Conservation (phyloP, 2,329 filamentous ascomycete species). For the Fusarium nurragi region DNA sequence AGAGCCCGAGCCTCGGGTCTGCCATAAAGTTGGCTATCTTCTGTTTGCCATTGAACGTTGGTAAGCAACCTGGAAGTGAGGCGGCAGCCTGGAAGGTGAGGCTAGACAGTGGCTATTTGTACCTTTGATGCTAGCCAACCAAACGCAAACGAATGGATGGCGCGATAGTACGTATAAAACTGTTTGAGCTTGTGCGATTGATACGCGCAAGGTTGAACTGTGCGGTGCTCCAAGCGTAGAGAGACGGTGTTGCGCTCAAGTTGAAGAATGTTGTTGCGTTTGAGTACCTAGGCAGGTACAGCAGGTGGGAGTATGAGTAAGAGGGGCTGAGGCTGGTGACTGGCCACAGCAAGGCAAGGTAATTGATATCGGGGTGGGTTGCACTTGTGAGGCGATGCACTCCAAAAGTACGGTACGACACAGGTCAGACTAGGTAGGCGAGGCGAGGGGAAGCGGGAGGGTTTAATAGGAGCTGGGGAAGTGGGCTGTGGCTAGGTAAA, state of each 20-base stretch:
- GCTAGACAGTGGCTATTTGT: conserved; percentile 28
- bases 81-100: conserved; percentile 21
- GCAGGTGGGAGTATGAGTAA: conserved; percentile 28
- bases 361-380: conserved; percentile 12
- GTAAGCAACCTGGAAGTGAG: conserved; percentile 39
- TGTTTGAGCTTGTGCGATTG: conserved; percentile 23
- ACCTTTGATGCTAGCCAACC: conserved; percentile 40
- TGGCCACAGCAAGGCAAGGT: not conserved
- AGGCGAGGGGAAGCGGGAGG: conserved; percentile 23
- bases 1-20: conserved; percentile 54
- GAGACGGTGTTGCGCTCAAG: conserved; percentile 33
- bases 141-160: conserved; percentile 30
- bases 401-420: conserved; percentile 8
- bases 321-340: conserved; percentile 20
- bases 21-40: conserved; percentile 53
- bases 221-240: conserved; percentile 26
- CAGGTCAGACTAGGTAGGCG: conserved; percentile 1
- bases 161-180: conserved; percentile 13
- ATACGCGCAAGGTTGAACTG: conserved; percentile 32
- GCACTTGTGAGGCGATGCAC: conserved; percentile 37
- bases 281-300: not conserved
- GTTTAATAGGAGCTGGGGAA: conserved; percentile 33
- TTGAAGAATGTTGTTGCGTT: conserved; percentile 33
- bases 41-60: conserved; percentile 45
- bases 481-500: conserved; percentile 34